Conservation (phyloP, 2,329 filamentous ascomycete species). For the Beauveria sp. region DNA sequence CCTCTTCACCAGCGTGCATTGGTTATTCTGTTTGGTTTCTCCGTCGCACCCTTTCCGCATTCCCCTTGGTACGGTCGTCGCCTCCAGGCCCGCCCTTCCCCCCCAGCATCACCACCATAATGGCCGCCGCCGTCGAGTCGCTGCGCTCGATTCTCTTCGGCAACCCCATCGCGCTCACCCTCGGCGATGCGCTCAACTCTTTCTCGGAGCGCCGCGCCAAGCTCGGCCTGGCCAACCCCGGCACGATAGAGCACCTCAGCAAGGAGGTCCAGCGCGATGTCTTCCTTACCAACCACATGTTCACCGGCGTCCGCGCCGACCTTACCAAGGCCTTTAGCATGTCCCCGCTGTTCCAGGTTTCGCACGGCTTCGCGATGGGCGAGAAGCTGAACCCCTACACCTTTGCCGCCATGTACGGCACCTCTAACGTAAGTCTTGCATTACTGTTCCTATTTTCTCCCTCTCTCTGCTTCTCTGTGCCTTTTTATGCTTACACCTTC, state of each 20-base stretch:
- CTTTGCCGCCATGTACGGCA: conserved; percentile 90
- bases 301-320: conserved; percentile 91
- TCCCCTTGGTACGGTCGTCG: conserved; percentile 17
- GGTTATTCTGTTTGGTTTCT: conserved; percentile 11
- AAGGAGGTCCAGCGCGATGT: conserved; percentile 95
- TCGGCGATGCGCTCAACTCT: conserved; percentile 70
- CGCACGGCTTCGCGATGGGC: conserved; percentile 92
- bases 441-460: background rate
- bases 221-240: conserved; percentile 85
- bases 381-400: conserved; percentile 90
- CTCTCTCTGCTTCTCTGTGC: background rate
- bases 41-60: conserved; percentile 15
- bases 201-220: conserved; percentile 82
- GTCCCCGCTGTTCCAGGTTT: conserved; percentile 90
- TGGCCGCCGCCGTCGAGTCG: conserved; percentile 47
- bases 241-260: conserved; percentile 80
- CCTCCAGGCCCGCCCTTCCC: conserved; percentile 17
- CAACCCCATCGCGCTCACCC: conserved; percentile 62
- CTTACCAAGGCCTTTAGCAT: conserved; percentile 95
- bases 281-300: conserved; percentile 93
- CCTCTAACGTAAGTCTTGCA: conserved; percentile 61
- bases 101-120: conserved; percentile 27
- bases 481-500: conserved; percentile 4
- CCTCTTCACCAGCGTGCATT: conserved; percentile 7
- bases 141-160: conserved; percentile 56